Percentiles rank a stretch among this genome's conserved stretches.
phyloP scores from a whole-genome alignment of 1,284 basidiomycete species.

The Austroboletus niveus region DNA sequence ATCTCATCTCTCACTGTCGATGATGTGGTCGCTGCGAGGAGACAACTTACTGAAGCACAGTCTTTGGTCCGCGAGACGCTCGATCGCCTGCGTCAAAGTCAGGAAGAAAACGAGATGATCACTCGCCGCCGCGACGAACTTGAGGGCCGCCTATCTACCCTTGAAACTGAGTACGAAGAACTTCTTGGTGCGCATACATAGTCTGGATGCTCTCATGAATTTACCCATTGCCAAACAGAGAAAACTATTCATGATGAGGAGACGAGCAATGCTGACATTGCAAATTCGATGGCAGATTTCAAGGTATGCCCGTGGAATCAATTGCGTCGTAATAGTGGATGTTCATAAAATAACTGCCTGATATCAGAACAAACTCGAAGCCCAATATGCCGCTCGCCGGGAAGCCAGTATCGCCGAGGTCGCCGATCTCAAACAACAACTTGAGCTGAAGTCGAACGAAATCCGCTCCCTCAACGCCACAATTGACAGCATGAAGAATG shows the following conservation, averaged over 20 bases:
- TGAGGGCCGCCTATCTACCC: conserved; percentile 75
- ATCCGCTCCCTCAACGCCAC: conserved; percentile 81
- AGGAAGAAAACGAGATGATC: conserved; percentile 91
- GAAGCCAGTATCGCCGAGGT: conserved; percentile 88
- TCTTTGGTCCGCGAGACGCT: conserved; percentile 84
- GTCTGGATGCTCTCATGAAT: conserved; percentile 9
- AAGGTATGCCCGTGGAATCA: conserved; percentile 57
- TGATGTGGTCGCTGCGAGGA: conserved; percentile 77
- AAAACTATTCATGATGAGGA: conserved; percentile 85
- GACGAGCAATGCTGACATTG: conserved; percentile 74
- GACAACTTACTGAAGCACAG: conserved; percentile 90
- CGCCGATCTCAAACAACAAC: conserved; percentile 86
- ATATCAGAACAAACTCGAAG: conserved; percentile 84
- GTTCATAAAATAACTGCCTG: conserved; percentile 12
- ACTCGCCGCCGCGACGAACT: conserved; percentile 84
- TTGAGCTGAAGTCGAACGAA: conserved; percentile 87
- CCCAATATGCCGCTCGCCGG: conserved; percentile 90
- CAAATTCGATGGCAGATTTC: conserved; percentile 83
- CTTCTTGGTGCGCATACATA: conserved; percentile 67
- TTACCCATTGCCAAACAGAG: conserved; percentile 46
- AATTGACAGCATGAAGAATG: conserved; percentile 91
- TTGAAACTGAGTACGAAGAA: conserved; percentile 96
- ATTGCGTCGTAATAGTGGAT: conserved; percentile 4
- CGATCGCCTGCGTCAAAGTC: conserved; percentile 84
- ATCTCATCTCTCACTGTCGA: conserved; percentile 67